Base-by-base conservation (phyloP, 768 basidiomycete genomes). In the Thelephora ganbajun region DNA sequence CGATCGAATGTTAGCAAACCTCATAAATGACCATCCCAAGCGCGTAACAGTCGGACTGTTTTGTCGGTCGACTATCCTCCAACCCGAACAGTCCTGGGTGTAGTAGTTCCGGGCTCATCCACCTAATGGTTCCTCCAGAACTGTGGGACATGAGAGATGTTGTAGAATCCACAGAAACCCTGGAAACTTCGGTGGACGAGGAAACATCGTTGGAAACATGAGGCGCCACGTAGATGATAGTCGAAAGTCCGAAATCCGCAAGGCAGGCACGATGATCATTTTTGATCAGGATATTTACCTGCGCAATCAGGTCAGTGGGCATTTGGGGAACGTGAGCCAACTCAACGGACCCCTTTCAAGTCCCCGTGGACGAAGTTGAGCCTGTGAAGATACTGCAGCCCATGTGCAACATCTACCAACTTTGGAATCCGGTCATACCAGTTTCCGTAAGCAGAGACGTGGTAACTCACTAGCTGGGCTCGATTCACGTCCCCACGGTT, bases 11-110 rank as follows among this genome's bases (percentile, higher is more conserved):
- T 30, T 19, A 13, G 34, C 50, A 16, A 11, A 48, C 48, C 44
- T 50, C 49, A 43, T 36, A 45, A 5, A 36, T 36, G 44, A 50
- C 49, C 49, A 50, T 46, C 13, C 30, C 44, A 14, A 50, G 26
- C 19, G 49, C 44, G 20, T 45, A 50, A 14, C 44, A 14, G 33
- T 50, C 49, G 33, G 33, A 44, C 12, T 14, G n/a, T 18, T 13
- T 22, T 33, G 49, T 20, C 3, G 33, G 19, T 20, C 33, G 30
- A 7, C 34, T 3, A 13, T 43, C 19, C 39, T 33, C 14, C 26
- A 30, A 30, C 26, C 9, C 9, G 26, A 30, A 30, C 26, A 4
- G 4, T 9, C 14, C 5, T 6, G 18, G 18, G 14, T 41, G 9
- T 1, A 41, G 39, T 14, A 41, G 22, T 41, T 41, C 39, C 1